Evolutionary conservation across 2,329 filamentous ascomycete genomes (phyloP), one percentile per base, ranked within the genome.

Genomic region (Aaosphaeria arxii): DNA sequence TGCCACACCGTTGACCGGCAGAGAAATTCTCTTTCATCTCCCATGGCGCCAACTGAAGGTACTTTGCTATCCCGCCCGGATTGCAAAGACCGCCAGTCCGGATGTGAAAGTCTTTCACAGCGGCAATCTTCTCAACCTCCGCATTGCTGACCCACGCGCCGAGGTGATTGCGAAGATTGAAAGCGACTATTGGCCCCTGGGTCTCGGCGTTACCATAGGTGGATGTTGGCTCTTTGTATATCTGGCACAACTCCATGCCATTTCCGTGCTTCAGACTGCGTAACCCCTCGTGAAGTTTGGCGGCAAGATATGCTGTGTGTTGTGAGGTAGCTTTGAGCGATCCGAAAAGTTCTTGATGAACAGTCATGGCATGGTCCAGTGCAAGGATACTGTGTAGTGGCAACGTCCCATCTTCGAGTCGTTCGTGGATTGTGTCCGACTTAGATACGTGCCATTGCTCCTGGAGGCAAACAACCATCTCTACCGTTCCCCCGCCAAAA

Each of bases 401-500:
- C 4, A 96, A 69, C 0, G 92, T 96, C 1, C 92, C 94, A 66
- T 99, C 92, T 68, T 99, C 92, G 2, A 97, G 76, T 33, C 83
- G 81, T 51, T 91, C 88, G 63, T 97, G 92, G 3, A 95, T 73
- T 30, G 81, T 81, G 5, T 79, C 75, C n/a, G 62, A 52, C 65
- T 95, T 96, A 36, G 81, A 79, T 1, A 84, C 87, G 74, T 96
- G 89, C 89, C 91, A 96, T 54, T 86, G 80, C 60, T 90, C 85
- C 53, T 83, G 86, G n/a, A 84, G 65, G 52, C 84, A 87, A 1
- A 90, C 78, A 0, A 96, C 90, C 79, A 92, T 87, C 59, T 96
- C 91, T 1, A 96, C 92, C 1, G 92, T 97, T 4, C 94, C 94
- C 5, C 92, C 94, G 5, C 92, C 92, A 71, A 99, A 99, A 61